Evolutionary conservation across 2,329 filamentous ascomycete species (phyloP).

Genomic region (Cyphellophora europaea): DNA sequence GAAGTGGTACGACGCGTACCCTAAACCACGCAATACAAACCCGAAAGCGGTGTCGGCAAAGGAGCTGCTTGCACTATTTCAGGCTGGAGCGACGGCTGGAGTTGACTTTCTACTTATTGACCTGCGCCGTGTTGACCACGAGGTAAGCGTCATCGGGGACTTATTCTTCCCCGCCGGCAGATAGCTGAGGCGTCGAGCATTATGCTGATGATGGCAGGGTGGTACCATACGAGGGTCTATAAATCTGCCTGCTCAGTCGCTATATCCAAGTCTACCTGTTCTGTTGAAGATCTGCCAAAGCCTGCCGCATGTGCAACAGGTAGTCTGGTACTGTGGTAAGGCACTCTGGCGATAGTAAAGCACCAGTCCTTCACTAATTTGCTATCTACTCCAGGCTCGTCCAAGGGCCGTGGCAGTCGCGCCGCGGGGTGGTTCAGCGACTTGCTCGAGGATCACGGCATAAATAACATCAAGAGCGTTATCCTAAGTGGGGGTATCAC

Average conservation of each 20-base stretch:
- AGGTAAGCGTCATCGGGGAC: constrained; percentile 24
- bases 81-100: constrained; percentile 20
- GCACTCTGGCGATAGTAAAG: not conserved
- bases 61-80: constrained; percentile 28
- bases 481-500: constrained; percentile 22
- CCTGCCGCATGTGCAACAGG: constrained; percentile 22
- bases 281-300: constrained; percentile 25
- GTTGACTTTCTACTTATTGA: constrained; percentile 37
- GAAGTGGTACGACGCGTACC: constrained; percentile 11
- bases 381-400: constrained; percentile 38
- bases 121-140: constrained; percentile 35
- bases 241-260: constrained; percentile 32
- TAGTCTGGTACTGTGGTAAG: constrained; percentile 35
- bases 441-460: constrained; percentile 31
- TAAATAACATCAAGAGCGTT: constrained; percentile 11
- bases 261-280: constrained; percentile 28
- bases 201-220: constrained; percentile 32
- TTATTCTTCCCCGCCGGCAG: not conserved
- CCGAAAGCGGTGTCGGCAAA: constrained; percentile 22
- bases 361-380: not conserved
- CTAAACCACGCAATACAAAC: constrained; percentile 8
- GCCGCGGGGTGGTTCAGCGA: constrained; percentile 49
- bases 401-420: constrained; percentile 43
- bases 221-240: constrained; percentile 54
- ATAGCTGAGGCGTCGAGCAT: not conserved